Percentiles rank a stretch among this genome's conserved stretches.
These are phyloP conservation scores for Pseudonitzschia pungens DNA, from an alignment of 108 stramenopile species.

Conservation along the genomic window DNA sequence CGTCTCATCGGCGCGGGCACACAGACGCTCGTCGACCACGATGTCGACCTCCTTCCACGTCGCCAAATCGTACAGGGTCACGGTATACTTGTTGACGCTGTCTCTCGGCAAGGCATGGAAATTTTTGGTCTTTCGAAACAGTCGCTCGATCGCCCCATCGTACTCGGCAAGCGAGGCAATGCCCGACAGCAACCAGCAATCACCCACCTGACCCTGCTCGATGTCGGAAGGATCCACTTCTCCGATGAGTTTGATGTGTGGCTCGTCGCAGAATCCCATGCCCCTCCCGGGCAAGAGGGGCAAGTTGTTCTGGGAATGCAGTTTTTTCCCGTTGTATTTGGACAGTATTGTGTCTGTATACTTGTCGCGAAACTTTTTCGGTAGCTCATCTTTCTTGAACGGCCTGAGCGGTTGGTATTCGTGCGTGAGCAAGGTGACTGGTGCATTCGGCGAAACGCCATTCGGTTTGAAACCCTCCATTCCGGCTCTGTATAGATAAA, in stretches of 20 bases:
- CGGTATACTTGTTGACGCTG: conserved; percentile 22
- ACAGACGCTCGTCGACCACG: conserved; percentile 27
- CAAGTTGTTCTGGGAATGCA: conserved; percentile 7
- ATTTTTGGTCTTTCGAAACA: conserved; percentile 33
- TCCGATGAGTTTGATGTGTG: conserved; percentile 37
- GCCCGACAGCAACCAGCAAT: conserved; percentile 33
- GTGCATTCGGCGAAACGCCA: conserved; percentile 17
- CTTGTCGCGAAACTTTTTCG: conserved; percentile 20
- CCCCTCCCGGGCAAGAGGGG: conserved; percentile 40
- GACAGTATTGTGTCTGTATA: conserved; percentile 29
- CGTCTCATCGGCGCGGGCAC: neutral
- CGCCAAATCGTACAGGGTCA: conserved; percentile 22
- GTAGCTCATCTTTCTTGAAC: conserved; percentile 14
- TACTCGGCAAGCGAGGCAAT: conserved; percentile 28
- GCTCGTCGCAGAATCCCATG: conserved; percentile 40
- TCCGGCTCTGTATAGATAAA: conserved; percentile 20
- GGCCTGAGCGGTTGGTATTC: conserved; percentile 22
- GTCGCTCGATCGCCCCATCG: conserved; percentile 30
- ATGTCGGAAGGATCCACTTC: conserved; percentile 45
- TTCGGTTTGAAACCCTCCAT: conserved; percentile 10
- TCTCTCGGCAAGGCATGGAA: conserved; percentile 11
- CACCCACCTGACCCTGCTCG: conserved; percentile 36
- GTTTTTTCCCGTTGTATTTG: conserved; percentile 16
- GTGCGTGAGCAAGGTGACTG: conserved; percentile 22
- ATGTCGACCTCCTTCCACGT: conserved; percentile 34